Evolutionary conservation across 495 filamentous ascomycete species (phyloP), one percentile per base, ranked within the genome.

Genomic region (Tuber melanosporum): DNA sequence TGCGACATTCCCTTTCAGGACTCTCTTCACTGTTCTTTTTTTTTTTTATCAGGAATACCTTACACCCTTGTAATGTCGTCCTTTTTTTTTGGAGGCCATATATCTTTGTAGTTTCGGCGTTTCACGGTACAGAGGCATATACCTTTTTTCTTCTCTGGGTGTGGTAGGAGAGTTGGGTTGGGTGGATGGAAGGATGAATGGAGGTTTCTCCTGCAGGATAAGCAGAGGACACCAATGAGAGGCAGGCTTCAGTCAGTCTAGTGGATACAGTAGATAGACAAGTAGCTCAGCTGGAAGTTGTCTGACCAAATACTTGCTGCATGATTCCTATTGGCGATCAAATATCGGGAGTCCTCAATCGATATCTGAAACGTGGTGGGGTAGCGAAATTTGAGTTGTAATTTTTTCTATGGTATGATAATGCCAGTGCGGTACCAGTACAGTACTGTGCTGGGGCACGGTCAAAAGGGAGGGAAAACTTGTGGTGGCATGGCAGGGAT

Each of bases 231-330:
- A 32, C 57, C n/a, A 66, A n/a, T 66, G 57, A 15, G 57, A 66
- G 57, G 26, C 10, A n/a, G 57, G 57, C 26, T 66, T 32, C n/a
- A 66, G 57, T 32, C 0, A 8, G 12, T 32, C 57, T 32, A 57
- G 57, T 32, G 57, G 45, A 3, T 15, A 17, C 15, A 2, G 57
- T 32, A 32, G 57, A 66, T 66, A 66, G 57, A 32, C 57, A 66
- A 66, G 32, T 66, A 66, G 26, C 57, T 66, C 57, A 66, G 57
- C 57, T 66, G 57, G 32, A 15, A 66, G 57, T 32, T 66, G 57
- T 66, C 57, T 66, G 57, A 66, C 26, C 57, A 17, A 66, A 66
- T 26, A 17, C 32, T 32, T 66, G 57, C 26, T 32, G 57, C 32
- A 32, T 66, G 26, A 32, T 66, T 66, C 26, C 26, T 66, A 66